Percentiles rank a stretch among this genome's conserved stretches.
Conservation (phyloP, 768 basidiomycete species). For the Boletus barrowsii region DNA sequence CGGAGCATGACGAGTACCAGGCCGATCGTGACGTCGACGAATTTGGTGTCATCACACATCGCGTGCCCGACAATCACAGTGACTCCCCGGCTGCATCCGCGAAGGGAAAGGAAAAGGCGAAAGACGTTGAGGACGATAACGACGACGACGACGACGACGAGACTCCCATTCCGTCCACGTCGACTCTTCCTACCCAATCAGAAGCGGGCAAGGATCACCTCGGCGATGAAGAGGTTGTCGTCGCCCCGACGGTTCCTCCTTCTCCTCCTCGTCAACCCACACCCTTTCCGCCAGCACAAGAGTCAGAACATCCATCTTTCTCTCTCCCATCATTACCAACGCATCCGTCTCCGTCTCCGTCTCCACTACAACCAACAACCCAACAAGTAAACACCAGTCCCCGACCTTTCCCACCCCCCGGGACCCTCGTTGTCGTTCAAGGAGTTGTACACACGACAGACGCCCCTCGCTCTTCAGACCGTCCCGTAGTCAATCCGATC, state of each 20-base stretch:
- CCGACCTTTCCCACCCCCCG: slow-evolving; percentile 67
- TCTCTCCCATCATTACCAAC: slow-evolving; percentile 13
- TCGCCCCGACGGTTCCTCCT: slow-evolving; percentile 15
- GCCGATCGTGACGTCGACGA: slow-evolving; percentile 29
- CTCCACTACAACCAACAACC: slow-evolving; percentile 23
- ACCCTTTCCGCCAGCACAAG: slow-evolving; percentile 9
- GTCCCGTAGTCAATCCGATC: slow-evolving; percentile 16
- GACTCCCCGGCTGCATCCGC: slow-evolving; percentile 20
- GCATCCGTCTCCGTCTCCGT: slow-evolving; percentile 14
- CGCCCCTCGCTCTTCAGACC: slow-evolving; percentile 39
- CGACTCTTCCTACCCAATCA: slow-evolving; percentile 9
- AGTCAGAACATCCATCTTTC: slow-evolving; percentile 11
- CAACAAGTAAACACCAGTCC: slow-evolving; percentile 17
- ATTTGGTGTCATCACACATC: slow-evolving; percentile 25
- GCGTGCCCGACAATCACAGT: slow-evolving; percentile 29
- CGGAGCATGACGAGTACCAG: slow-evolving; percentile 28
- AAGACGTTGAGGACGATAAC: slow-evolving; percentile 10
- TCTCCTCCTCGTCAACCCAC: slow-evolving; percentile 7
- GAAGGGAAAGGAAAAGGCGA: slow-evolving; percentile 40
- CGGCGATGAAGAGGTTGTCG: slow-evolving; percentile 22
- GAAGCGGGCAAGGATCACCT: neutral
- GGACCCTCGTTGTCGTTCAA: slow-evolving; percentile 79
- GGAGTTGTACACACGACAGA: slow-evolving; percentile 81
- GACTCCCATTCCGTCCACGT: slow-evolving; percentile 18
- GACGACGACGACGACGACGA: slow-evolving; percentile 1